A percentile compares a stretch with the other conserved stretches of the same genome.
Conservation (phyloP, 2,329 filamentous ascomycete species). For the Fusarium marasasianum region DNA sequence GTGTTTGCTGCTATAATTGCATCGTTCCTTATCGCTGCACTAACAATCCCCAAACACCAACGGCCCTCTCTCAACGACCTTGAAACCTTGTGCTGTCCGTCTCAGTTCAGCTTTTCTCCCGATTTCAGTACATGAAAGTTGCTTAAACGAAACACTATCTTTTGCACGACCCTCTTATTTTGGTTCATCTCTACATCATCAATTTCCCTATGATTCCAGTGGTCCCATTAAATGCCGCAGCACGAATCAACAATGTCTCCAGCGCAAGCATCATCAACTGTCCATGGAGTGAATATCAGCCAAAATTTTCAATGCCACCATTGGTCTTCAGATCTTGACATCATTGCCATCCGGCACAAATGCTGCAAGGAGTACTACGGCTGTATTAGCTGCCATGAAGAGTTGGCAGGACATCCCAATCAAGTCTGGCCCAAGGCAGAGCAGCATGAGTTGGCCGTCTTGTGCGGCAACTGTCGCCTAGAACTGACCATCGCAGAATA, state of each 20-base stretch:
- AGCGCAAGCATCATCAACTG: not conserved
- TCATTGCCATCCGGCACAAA: slow-evolving; percentile 13
- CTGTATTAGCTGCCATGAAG: slow-evolving; percentile 19
- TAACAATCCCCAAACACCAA: not conserved
- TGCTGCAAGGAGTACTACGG: slow-evolving; percentile 18
- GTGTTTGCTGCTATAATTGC: accelerated
- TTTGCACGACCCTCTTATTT: accelerated
- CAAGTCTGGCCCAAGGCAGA: slow-evolving; percentile 2
- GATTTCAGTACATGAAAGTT: too few species aligned
- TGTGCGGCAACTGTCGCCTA: slow-evolving; percentile 1
- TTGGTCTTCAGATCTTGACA: slow-evolving; percentile 18
- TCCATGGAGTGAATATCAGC: slow-evolving; percentile 1
- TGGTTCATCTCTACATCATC: accelerated
- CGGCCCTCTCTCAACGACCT: too few species aligned
- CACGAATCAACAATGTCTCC: not conserved
- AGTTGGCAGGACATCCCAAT: not conserved
- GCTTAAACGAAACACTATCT: not conserved
- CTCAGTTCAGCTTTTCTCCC: not conserved
- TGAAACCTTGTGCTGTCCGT: accelerated
- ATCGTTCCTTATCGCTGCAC: not conserved
- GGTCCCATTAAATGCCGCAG: slow-evolving; percentile 4
- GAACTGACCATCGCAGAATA: slow-evolving; percentile 4
- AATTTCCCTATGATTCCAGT: accelerated
- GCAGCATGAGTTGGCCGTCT: slow-evolving; percentile 1
- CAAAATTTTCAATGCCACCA: slow-evolving; percentile 8